Evolutionary conservation across 2,329 filamentous ascomycete genomes (phyloP), one percentile per base, ranked within the genome.

Genomic region (Stagonosporopsis rhizophila): DNA sequence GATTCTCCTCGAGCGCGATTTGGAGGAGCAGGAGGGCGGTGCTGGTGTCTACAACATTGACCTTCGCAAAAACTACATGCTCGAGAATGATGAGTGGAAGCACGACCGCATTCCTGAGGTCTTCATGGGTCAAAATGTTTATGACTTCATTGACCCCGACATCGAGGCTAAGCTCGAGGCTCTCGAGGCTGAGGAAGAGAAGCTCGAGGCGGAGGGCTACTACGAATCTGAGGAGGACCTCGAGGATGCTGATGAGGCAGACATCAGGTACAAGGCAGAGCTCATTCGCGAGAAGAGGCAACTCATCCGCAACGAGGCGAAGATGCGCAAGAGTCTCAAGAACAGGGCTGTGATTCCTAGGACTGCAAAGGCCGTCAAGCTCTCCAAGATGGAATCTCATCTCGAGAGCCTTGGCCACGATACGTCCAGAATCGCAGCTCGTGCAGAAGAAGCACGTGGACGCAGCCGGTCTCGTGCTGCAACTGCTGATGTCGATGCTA

Each of bases 11-110:
- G 91, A 95, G 70, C 88, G 89, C 62, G 95, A 99, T 70, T 79
- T 96, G 61, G 92, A 99, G 78, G 91, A 88, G 69, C 91, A 96
- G 79, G 91, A 96, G 59, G 95, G 95, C 54, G 95, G 95, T 69
- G 90, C 95, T 38, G 95, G 96, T 80, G 95, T 99, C 44, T 98
- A 90, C 86, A 98, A 92, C 76, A 87, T 97, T 69, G 92, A 99
- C 73, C 84, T 98, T 71, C 90, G 91, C 76, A 80, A 91, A 73
- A 90, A 95, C 72, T 99, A 96, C 77, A 79, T 92, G 15, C 87
- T 98, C 61, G 91, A 90, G 62, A 87, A 97, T 74, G 86, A 89
- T 38, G 92, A 95, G 56, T 98, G 95, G 95, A 96, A 96, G 77
- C 86, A 96, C 75, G 96, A 99, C 81, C 92, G 90, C 79, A 90